phyloP scores from a whole-genome alignment of 768 basidiomycete genomes.

The Sporobolomyces pararoseus region DNA sequence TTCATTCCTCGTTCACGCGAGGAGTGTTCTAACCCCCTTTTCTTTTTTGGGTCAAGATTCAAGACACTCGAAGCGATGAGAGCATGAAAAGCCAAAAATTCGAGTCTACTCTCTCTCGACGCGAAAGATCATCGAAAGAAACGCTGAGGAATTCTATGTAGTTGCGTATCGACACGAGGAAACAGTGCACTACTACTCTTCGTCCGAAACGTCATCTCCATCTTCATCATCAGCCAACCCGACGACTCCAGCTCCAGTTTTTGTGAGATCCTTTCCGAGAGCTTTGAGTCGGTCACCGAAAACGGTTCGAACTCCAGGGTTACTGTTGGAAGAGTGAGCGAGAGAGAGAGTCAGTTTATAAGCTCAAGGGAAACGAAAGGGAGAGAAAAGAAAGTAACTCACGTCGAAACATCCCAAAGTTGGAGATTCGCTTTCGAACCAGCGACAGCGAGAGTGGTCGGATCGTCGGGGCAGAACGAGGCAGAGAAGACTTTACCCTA shows the following conservation, averaged over 20 bases:
- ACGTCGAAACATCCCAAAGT: conserved; percentile 85
- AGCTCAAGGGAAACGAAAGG: too few relatives aligned
- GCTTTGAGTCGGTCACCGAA: conserved; percentile 67
- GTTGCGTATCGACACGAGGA: too few relatives aligned
- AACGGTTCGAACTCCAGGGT: conserved; percentile 72
- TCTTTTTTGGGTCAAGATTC: too few relatives aligned
- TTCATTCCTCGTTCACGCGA: too few relatives aligned
- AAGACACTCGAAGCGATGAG: too few relatives aligned
- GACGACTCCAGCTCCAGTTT: conserved; percentile 33
- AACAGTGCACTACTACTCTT: conserved; percentile 20
- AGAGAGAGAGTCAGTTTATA: neutral
- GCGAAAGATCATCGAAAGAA: too few relatives aligned
- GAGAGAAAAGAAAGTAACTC: neutral
- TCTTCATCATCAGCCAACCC: conserved; percentile 36
- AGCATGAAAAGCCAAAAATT: too few relatives aligned
- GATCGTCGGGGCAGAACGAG: conserved; percentile 87
- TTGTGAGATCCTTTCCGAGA: conserved; percentile 41
- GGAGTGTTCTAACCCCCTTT: too few relatives aligned
- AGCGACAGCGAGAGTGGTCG: conserved; percentile 85
- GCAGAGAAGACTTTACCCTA: conserved; percentile 96
- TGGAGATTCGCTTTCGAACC: conserved; percentile 92
- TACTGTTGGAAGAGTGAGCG: conserved; percentile 51
- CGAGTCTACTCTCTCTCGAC: too few relatives aligned
- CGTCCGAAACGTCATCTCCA: conserved; percentile 19
- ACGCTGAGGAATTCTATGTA: too few relatives aligned